phyloP scores from a whole-genome alignment of 139 green algal genomes.

The Chlamydomonas schloesseri region DNA sequence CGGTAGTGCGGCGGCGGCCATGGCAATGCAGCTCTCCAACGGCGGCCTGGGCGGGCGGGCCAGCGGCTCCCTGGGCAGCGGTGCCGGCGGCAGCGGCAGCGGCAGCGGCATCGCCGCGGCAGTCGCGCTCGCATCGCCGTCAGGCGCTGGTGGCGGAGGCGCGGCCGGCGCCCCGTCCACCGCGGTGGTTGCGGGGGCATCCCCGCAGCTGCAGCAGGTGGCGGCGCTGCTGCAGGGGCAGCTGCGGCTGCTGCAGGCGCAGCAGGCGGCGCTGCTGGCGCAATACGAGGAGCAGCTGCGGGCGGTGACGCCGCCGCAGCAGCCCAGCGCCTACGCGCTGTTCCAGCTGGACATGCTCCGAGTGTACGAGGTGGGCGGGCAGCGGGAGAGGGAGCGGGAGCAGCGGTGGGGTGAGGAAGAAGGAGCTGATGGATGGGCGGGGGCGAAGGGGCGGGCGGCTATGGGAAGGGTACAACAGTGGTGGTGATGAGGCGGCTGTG shows the following conservation, averaged over 20 bases:
- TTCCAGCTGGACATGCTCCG: slow-evolving; percentile 41
- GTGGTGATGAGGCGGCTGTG: too few species aligned
- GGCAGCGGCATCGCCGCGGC: background rate
- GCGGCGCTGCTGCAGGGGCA: slow-evolving; percentile 20
- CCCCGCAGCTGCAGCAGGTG: slow-evolving; percentile 14
- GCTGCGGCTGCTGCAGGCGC: slow-evolving; percentile 25
- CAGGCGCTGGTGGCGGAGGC: background rate
- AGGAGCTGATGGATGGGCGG: too few species aligned
- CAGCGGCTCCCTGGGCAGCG: background rate
- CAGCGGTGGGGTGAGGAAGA: background rate
- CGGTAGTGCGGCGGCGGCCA: too few species aligned
- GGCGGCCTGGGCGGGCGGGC: too few species aligned
- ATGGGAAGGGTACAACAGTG: too few species aligned
- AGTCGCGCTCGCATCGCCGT: background rate
- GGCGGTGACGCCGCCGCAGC: background rate
- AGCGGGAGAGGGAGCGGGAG: too few species aligned
- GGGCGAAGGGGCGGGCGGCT: too few species aligned
- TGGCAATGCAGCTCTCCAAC: too few species aligned
- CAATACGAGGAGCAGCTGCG: slow-evolving; percentile 43
- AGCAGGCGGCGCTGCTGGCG: slow-evolving; percentile 19
- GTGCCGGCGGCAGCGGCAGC: background rate
- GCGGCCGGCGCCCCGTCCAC: background rate
- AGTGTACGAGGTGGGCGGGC: slow-evolving; percentile 8
- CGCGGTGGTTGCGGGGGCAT: too few species aligned
- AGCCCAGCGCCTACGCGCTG: slow-evolving; percentile 7